A percentile compares a stretch with the other conserved stretches of the same genome.
These are phyloP conservation scores for Dactylella cylindrospora DNA, from an alignment of 2,329 filamentous ascomycete species.

Conservation along the genomic window DNA sequence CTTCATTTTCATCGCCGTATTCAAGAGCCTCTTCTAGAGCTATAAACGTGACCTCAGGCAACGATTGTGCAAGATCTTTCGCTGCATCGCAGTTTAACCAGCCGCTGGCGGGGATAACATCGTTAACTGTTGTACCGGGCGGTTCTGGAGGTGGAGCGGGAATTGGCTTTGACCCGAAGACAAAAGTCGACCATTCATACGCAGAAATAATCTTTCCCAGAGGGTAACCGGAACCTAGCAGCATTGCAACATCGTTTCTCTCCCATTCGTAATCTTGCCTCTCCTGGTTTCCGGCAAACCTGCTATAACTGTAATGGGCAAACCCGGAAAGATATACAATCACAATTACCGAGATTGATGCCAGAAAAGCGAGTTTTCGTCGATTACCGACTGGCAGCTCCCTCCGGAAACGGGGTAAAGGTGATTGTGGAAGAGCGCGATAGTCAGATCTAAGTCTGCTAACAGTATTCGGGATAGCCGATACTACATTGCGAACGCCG, in stretches of 20 bases:
- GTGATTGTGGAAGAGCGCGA: conserved; percentile 8
- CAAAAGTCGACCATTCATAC: conserved; percentile 29
- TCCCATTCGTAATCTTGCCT: background rate
- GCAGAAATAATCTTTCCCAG: conserved; percentile 9
- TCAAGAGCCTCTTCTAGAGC: conserved; percentile 14
- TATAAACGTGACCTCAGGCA: conserved; percentile 32
- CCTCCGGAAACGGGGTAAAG: background rate
- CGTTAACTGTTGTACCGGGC: conserved; percentile 4
- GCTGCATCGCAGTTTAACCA: conserved; percentile 24
- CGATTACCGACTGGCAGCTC: background rate
- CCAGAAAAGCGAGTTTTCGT: conserved; percentile 2
- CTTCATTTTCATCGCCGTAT: background rate
- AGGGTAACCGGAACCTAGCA: conserved; percentile 17
- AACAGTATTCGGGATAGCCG: background rate
- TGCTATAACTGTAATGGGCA: conserved; percentile 1
- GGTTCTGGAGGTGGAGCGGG: conserved; percentile 26
- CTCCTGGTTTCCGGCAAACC: background rate
- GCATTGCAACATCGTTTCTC: conserved; percentile 3
- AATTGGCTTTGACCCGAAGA: conserved; percentile 13
- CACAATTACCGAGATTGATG: background rate
- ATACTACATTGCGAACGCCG: background rate
- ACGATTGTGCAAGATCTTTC: background rate
- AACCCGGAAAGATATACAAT: no score
- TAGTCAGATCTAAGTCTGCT: conserved; percentile 3
- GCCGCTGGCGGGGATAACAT: conserved; percentile 15